Evolutionary conservation across 208 protist species (phyloP), one percentile per base, ranked within the genome.

Genomic region (Trypanosomatidae sp.): DNA sequence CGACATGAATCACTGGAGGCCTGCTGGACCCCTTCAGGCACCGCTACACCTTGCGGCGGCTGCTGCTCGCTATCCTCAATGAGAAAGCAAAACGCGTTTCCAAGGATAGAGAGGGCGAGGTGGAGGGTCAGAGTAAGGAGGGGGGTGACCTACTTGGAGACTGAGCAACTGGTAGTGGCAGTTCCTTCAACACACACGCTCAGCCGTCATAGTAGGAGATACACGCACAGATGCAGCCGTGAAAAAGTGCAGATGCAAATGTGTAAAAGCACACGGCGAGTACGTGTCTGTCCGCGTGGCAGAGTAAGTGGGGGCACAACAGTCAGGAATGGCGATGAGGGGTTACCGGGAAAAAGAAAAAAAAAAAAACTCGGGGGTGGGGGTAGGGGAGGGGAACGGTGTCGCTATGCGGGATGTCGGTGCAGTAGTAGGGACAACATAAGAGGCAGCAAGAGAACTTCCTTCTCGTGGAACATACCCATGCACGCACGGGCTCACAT

Each of bases 221-320:
- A 33, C 53, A 9, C 53, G 10, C 53, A 58, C 25, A 58, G 25
- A 33, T 25, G 53, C 25, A 58, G 12, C 25, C 2, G n/a, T 17
- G n/a, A 25, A 25, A 58, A 25, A 36, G 33, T 17, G 53, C 25
- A 28, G 53, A 33, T 58, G 53, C 7, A 58, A 17, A 15, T 25
- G 15, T 15, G 22, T 58, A 15, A 33, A 33, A 33, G 53, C 53
- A 17, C n/a, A 33, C 53, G 19, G n/a, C 33, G 53, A 59, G 53
- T 9, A 7, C 53, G 25, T 59, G 25, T 25, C 8, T 17, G 25
- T 25, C 22, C 22, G 22, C 30, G 65, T 74, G 25, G 36, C 19
- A 46, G 60, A 64, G 58, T 22, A 39, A 43, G 62, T 58, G 47
- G 36, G 66, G 43, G 64, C 33, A 44, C n/a, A 69, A 47, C 50